phyloP scores from a whole-genome alignment of 1,139 yeast species.

The Pichia sp. region DNA sequence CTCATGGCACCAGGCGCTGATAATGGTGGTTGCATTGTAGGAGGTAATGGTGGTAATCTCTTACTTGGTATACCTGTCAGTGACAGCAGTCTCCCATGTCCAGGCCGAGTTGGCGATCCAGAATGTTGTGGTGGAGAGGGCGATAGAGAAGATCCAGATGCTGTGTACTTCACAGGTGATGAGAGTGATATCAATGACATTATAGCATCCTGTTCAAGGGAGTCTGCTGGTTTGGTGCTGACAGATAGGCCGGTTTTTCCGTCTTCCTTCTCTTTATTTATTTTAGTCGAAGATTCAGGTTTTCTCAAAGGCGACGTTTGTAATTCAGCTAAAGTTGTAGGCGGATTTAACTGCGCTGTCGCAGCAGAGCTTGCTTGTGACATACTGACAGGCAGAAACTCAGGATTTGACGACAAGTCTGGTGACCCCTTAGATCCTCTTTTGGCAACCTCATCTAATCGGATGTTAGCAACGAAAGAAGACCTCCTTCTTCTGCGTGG shows the following conservation, averaged over 20 bases:
- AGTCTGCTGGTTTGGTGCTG: slow-evolving; percentile 12
- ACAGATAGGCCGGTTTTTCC: background rate
- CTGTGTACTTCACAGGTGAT: slow-evolving; percentile 31
- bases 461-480: slow-evolving; percentile 16
- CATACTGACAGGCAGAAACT: slow-evolving; percentile 1
- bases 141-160: slow-evolving; percentile 22
- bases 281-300: background rate
- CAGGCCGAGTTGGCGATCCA: slow-evolving; percentile 11
- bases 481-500: slow-evolving; percentile 11
- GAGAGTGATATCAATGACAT: slow-evolving; percentile 34
- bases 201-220: slow-evolving; percentile 34
- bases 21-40: slow-evolving; percentile 8
- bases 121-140: slow-evolving; percentile 23
- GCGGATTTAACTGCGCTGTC: background rate
- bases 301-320: slow-evolving; percentile 8
- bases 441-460: slow-evolving; percentile 24
- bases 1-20: slow-evolving; percentile 11
- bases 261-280: background rate
- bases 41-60: slow-evolving; percentile 9
- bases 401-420: slow-evolving; percentile 10
- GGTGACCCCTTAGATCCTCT: slow-evolving; percentile 17
- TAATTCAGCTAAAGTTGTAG: slow-evolving; percentile 3
- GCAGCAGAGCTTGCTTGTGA: slow-evolving; percentile 1
- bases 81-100: slow-evolving; percentile 7
- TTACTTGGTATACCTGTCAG: slow-evolving; percentile 9